Percentiles rank a stretch among this genome's conserved stretches.
Conservation (phyloP, 2,329 filamentous ascomycete species). For the Colletotrichum karsti region DNA sequence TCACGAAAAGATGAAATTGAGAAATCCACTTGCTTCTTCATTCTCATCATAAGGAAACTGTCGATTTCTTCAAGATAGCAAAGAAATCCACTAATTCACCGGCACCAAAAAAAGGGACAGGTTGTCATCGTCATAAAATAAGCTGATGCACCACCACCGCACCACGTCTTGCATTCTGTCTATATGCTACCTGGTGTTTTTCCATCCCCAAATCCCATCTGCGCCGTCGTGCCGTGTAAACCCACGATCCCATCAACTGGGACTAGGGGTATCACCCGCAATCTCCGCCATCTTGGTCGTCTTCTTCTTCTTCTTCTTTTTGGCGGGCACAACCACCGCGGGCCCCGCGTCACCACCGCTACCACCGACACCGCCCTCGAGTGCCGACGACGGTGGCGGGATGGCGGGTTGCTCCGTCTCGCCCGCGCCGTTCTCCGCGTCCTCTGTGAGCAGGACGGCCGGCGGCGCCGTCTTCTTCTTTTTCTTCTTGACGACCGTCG, state of each 20-base stretch:
- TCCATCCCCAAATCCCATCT: no score
- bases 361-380: not conserved
- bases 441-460: slow-evolving; percentile 37
- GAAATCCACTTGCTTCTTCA: not conserved
- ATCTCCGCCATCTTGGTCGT: slow-evolving; percentile 32
- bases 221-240: not conserved
- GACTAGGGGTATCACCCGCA: slow-evolving; percentile 14
- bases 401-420: slow-evolving; percentile 2
- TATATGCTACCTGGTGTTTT: not conserved
- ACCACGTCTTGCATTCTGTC: not conserved
- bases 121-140: no score
- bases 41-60: no score
- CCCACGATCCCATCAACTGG: not conserved
- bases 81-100: no score
- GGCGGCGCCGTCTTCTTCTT: slow-evolving; percentile 52
- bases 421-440: slow-evolving; percentile 15
- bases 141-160: no score
- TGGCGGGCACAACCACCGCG: slow-evolving; percentile 43
- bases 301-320: slow-evolving; percentile 51
- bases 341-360: not conserved
- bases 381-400: not conserved
- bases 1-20: no score
- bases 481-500: slow-evolving; percentile 55
- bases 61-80: no score
- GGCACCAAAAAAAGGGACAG: no score